Percentiles rank a stretch among this genome's conserved stretches.
Evolutionary conservation across 2,329 filamentous ascomycete genomes (phyloP).

Genomic region (Orbilia blumenaviensis): DNA sequence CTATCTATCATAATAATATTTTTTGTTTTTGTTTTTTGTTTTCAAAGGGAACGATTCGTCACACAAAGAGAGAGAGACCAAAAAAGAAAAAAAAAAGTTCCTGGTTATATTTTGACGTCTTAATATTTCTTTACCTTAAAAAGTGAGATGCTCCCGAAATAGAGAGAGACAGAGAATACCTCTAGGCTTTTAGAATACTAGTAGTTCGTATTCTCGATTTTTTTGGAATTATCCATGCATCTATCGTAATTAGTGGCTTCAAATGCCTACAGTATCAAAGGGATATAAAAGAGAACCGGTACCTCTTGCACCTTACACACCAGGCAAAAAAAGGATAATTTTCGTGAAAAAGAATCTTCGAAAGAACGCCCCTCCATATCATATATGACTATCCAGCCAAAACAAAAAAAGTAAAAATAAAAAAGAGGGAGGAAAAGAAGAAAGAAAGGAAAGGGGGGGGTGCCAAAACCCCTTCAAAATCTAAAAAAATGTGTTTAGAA

Average conservation of each 20-base stretch:
- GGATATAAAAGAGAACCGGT: neutral
- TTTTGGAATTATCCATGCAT: neutral
- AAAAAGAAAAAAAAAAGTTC: no score
- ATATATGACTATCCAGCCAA: conserved; percentile 2
- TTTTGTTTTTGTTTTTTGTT: neutral
- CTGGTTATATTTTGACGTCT: no score
- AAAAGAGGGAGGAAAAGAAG: neutral
- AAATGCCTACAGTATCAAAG: neutral
- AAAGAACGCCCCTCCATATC: conserved; percentile 11
- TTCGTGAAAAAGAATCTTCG: no score
- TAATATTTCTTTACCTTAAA: no score
- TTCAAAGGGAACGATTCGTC: neutral
- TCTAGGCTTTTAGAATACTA: neutral
- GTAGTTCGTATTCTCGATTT: neutral
- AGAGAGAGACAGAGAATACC: no score
- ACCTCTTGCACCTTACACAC: conserved; percentile 14
- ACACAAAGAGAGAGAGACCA: no score
- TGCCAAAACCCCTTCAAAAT: neutral
- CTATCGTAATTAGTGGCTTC: neutral
- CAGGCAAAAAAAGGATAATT: neutral
- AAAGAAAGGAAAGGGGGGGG: neutral
- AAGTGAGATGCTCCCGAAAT: no score
- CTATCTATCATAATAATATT: conserved; percentile 8
- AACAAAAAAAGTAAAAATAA: neutral
- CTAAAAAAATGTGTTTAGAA: neutral